Evolutionary conservation across 805 yeast genomes (phyloP), one percentile per base, ranked within the genome.

Genomic region (Saccharomycopsis selenospora): DNA sequence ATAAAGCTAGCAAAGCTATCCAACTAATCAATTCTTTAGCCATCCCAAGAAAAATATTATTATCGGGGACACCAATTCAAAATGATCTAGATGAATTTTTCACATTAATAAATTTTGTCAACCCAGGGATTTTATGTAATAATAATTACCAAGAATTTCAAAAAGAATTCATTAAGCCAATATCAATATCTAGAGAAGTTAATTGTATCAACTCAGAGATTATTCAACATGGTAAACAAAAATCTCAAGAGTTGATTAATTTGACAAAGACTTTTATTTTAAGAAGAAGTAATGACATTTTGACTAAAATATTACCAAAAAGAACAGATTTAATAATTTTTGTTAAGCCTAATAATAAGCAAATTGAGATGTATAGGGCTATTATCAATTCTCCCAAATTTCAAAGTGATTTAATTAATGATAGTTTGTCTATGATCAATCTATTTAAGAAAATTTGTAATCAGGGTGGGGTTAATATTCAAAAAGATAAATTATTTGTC

Each of bases 31-130:
- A 75, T 36, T 57, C 70, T 1, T 63, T 89, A 14, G 66, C 78
- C 38, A 72, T 82, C 3, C 68, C 69, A 5, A 76, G 71, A 40
- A 77, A 82, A 52, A 67, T 91, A 2, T 59, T 91, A 3, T 66
- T 93, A 4, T 79, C 95, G 0, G 99, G 96, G 0, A 88, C 96
- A 0, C 96, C 96, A 0, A 87, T 93, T 29, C 99, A 93, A 61
- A 93, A 93, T 64, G 96, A 93, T 62, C 72, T 93, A 43, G 67
- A 67, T 2, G 99, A 93, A 61, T 91, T 86, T 61, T 87, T 70
- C 64, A 81, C 84, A 7, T 78, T 93, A 57, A 76, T 83, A 4
- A 84, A 88, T 59, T 91, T 91, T 60, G 68, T 88, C 10, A 89
- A 88, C 58, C 96, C 96, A 0, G 91, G 90, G 0, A 67, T 85